These are phyloP conservation scores for Mycosphaerella sp. DNA, from an alignment of 2,329 filamentous ascomycete genomes.

Conservation along the genomic window DNA sequence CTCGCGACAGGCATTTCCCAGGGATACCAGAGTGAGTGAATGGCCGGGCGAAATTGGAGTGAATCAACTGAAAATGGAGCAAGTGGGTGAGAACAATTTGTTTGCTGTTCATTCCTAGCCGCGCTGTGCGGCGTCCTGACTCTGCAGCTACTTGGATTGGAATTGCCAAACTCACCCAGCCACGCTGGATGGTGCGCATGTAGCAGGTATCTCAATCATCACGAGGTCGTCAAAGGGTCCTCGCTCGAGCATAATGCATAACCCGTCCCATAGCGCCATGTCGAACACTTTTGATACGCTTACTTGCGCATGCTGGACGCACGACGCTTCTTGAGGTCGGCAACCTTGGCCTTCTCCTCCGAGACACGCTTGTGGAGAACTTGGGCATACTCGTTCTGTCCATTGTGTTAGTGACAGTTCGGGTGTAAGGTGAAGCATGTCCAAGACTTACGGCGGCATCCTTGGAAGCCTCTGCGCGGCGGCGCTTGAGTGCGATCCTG, in stretches of 20 bases:
- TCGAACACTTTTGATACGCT: slow-evolving; percentile 25
- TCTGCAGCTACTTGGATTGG: slow-evolving; percentile 8
- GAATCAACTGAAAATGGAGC: background rate
- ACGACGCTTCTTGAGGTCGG: slow-evolving; percentile 91
- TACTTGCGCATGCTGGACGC: slow-evolving; percentile 91
- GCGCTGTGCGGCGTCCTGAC: slow-evolving; percentile 10
- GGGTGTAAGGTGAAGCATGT: background rate
- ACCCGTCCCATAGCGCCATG: slow-evolving; percentile 16
- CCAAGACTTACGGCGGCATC: slow-evolving; percentile 85
- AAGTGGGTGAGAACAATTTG: slow-evolving; percentile 14
- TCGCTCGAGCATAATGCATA: slow-evolving; percentile 18
- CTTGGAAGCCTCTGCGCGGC: slow-evolving; percentile 93
- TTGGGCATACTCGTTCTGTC: slow-evolving; percentile 91
- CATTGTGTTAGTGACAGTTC: slow-evolving; percentile 34
- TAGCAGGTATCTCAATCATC: slow-evolving; percentile 15
- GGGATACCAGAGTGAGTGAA: background rate
- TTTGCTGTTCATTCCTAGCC: slow-evolving; percentile 17
- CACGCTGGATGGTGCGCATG: slow-evolving; percentile 17
- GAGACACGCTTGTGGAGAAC: slow-evolving; percentile 93
- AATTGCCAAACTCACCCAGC: slow-evolving; percentile 11
- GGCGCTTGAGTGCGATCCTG: slow-evolving; percentile 95
- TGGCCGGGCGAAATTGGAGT: background rate
- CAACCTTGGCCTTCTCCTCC: slow-evolving; percentile 92
- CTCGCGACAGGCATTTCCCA: background rate
- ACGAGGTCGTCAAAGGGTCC: slow-evolving; percentile 13